A percentile compares a stretch with the other conserved stretches of the same genome.
Evolutionary conservation across 345 rosid genomes (phyloP).

Genomic region (Hibiscus mutabilis): DNA sequence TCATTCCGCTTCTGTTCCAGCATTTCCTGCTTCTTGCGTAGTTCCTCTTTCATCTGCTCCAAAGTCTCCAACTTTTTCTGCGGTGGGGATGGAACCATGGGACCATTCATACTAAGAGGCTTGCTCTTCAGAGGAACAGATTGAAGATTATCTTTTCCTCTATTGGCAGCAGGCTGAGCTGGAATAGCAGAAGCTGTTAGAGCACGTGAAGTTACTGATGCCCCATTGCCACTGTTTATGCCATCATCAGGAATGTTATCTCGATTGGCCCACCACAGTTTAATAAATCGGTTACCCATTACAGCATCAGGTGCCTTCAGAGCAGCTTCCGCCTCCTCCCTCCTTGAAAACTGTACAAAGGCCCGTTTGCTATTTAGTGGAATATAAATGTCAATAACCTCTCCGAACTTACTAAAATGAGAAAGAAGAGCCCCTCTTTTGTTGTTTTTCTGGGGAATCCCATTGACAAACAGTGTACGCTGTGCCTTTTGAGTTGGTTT

Average conservation of each 20-base stretch:
- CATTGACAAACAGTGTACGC: conserved; percentile 79
- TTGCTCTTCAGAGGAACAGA: conserved; percentile 29
- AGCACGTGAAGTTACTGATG: conserved; percentile 35
- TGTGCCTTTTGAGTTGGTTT: conserved; percentile 73
- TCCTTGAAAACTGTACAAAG: conserved; percentile 87
- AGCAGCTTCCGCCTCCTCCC: conserved; percentile 98
- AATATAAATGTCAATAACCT: conserved; percentile 76
- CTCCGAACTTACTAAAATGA: conserved; percentile 88
- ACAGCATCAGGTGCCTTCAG: conserved; percentile 95
- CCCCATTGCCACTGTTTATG: conserved; percentile 33
- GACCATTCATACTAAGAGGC: conserved; percentile 36
- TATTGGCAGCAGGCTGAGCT: conserved; percentile 33
- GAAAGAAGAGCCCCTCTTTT: conserved; percentile 75
- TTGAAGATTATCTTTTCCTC: conserved; percentile 46
- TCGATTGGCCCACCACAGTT: conserved; percentile 96
- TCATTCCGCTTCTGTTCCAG: conserved; percentile 81
- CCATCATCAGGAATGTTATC: conserved; percentile 69
- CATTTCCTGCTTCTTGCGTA: conserved; percentile 85
- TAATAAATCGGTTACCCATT: conserved; percentile 98
- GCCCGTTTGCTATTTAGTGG: conserved; percentile 78
- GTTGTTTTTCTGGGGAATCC: conserved; percentile 76
- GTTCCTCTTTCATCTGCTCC: conserved; percentile 80
- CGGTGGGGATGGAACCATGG: conserved; percentile 43
- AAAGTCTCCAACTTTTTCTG: conserved; percentile 69
- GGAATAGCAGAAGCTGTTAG: conserved; percentile 31